phyloP scores from a whole-genome alignment of 2,329 filamentous ascomycete species.

The Sodiomyces alkalinus region DNA sequence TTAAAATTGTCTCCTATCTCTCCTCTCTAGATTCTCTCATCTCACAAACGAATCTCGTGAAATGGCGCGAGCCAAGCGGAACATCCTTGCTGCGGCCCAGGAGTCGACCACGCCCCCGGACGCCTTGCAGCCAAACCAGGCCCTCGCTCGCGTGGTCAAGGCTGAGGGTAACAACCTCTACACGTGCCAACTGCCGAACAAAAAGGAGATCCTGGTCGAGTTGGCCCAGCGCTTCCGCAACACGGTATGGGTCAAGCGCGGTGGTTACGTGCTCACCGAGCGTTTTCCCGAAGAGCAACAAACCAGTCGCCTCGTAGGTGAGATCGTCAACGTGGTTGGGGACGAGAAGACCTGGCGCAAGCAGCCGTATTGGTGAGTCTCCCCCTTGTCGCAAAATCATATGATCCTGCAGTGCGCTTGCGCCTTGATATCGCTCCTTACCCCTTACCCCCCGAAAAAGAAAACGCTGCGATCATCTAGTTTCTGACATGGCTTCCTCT shows the following conservation, averaged over 20 bases:
- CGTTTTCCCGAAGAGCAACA: slow-evolving; percentile 45
- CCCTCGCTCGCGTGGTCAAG: slow-evolving; percentile 64
- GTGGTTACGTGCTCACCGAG: slow-evolving; percentile 76
- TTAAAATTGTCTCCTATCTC: no score
- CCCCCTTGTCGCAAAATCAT: no score
- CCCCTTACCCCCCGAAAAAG: no score
- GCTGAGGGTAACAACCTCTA: slow-evolving; percentile 85
- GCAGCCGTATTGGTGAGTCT: slow-evolving; percentile 62
- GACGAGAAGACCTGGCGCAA: slow-evolving; percentile 91
- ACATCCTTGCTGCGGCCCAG: slow-evolving; percentile 62
- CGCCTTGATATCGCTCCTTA: no score
- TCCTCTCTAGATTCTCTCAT: no score
- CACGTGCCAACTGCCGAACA: slow-evolving; percentile 55
- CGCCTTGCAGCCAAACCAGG: slow-evolving; percentile 43
- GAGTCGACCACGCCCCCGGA: slow-evolving; percentile 47
- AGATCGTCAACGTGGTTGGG: slow-evolving; percentile 84
- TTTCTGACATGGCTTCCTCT: not conserved
- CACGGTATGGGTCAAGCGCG: slow-evolving; percentile 84
- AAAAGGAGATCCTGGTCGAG: slow-evolving; percentile 57
- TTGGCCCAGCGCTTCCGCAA: slow-evolving; percentile 75
- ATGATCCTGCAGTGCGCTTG: no score
- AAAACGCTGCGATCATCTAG: not conserved
- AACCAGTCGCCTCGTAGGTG: slow-evolving; percentile 67
- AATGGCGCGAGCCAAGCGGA: slow-evolving; percentile 46
- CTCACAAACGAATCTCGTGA: no score